Base-by-base conservation (phyloP, 2,329 filamentous ascomycete species). In the Balansia obtecta region DNA sequence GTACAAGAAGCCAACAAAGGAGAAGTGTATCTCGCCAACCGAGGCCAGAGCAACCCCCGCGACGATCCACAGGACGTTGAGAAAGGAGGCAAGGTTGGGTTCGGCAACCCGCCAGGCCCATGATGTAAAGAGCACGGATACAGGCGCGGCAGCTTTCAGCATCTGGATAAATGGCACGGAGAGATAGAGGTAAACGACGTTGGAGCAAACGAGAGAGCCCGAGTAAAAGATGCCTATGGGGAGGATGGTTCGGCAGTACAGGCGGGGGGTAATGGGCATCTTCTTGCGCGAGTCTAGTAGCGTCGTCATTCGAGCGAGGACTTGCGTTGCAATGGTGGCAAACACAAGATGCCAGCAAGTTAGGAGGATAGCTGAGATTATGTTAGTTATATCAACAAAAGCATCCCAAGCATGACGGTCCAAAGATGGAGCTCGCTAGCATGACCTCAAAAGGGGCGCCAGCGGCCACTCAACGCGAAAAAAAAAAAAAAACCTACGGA, bases 121-220 rank as follows among this genome's bases (percentile, higher is more conserved):
- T n/a, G 77, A 79, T 44, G 76, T 72, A 58, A 86, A 67, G 47
- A 86, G 74, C 20, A 84, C 82, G 48, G 77, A 80, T 52, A 85
- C 82, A 30, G 83, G 82, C 6, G 79, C 80, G 44, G 77, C 80
- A 51, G 83, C 79, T 76, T 75, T 86, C 60, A 85, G 73, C 79
- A 85, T 85, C 69, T 85, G 82, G 57, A 84, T 84, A 61, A 85
- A 85, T 40, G 80, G 74, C 49, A 85, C 80, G 50, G 74, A 81
- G 49, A 85, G 73, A 63, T 85, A 82, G 50, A 85, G 72, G 62
- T 85, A 85, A 55, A 81, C 78, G 61, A 83, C 68, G 65, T 85
- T 85, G 57, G 79, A 81, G 65, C 77, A 83, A 59, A 85, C 71
- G 61, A 85, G 76, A 53, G 77, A 80, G 59, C 78, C 72, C 48